Conservation (phyloP, 2,329 filamentous ascomycete species). For the Clonostachys rhizophaga region DNA sequence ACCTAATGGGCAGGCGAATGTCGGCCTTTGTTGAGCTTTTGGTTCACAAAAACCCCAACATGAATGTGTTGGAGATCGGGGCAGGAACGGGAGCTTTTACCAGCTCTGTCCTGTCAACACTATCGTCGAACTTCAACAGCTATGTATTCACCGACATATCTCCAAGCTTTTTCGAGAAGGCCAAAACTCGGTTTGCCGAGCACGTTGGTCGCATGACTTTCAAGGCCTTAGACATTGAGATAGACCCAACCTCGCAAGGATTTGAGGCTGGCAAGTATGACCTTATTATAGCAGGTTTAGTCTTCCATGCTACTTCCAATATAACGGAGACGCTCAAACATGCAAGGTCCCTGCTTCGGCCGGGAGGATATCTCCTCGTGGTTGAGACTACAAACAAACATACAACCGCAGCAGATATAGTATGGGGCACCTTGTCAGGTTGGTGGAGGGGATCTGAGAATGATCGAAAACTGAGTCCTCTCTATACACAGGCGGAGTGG, state of each 20-base stretch:
- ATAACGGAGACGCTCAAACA: conserved; percentile 8
- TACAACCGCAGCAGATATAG: neutral
- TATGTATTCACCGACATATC: conserved; percentile 33
- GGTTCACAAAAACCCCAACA: neutral
- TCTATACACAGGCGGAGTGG: neutral
- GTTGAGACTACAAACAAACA: conserved; percentile 7
- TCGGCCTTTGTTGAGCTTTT: neutral
- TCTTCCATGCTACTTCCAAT: conserved; percentile 13
- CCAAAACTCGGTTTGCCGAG: conserved; percentile 6
- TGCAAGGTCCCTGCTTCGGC: conserved; percentile 8
- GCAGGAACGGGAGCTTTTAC: conserved; percentile 36
- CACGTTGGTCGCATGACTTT: neutral
- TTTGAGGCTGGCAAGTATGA: conserved; percentile 13
- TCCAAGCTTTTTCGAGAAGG: conserved; percentile 15
- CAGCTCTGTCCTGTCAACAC: conserved; percentile 18
- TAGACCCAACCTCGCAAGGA: conserved; percentile 3
- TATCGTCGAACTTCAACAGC: conserved; percentile 11
- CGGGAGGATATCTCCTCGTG: conserved; percentile 14
- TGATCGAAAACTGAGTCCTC: neutral
- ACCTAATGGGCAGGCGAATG: too few species aligned
- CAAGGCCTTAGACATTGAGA: conserved; percentile 12
- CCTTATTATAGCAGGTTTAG: conserved; percentile 19
- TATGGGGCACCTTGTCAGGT: conserved; percentile 18
- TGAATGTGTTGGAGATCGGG: conserved; percentile 27
- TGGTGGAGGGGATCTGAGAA: conserved; percentile 23